These are phyloP conservation scores for Exophiala oligosperma DNA, from an alignment of 2,329 filamentous ascomycete species.

Conservation along the genomic window DNA sequence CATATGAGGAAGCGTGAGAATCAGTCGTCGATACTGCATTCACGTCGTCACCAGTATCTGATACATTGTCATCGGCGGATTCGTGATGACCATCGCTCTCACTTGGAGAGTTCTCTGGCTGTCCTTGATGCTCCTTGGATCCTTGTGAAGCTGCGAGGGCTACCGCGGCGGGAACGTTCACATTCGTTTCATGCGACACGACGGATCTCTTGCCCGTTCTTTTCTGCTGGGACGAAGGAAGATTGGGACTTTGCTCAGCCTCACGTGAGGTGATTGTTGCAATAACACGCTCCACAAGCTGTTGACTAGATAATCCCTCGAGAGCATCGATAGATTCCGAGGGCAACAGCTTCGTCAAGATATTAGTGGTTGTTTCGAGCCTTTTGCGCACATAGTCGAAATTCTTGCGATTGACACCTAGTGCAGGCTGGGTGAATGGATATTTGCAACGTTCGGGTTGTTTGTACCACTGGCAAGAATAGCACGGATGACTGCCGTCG, in stretches of 20 bases:
- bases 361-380: constrained; percentile 11
- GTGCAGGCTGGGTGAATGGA: constrained; percentile 10
- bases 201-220: too few species aligned
- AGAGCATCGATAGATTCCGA: constrained; percentile 6
- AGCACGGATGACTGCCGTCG: constrained; percentile 14
- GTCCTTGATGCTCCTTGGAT: too few species aligned
- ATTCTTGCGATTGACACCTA: constrained; percentile 16
- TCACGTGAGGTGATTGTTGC: not conserved
- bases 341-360: constrained; percentile 12
- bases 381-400: constrained; percentile 14
- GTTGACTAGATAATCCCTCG: constrained; percentile 4
- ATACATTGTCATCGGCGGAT: not conserved
- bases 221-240: too few species aligned
- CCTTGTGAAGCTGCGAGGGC: too few species aligned
- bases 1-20: constrained; percentile 12
- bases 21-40: constrained; percentile 11
- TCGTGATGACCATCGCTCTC: too few species aligned
- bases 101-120: too few species aligned
- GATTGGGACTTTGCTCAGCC: not conserved
- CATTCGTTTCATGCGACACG: too few species aligned
- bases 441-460: constrained; percentile 14
- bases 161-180: too few species aligned
- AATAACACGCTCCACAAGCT: constrained; percentile 6
- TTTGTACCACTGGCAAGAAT: constrained; percentile 17
- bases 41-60: constrained; percentile 12